Conservation (phyloP, 192 early-diverging fungal species). For the Podila minutissima region DNA sequence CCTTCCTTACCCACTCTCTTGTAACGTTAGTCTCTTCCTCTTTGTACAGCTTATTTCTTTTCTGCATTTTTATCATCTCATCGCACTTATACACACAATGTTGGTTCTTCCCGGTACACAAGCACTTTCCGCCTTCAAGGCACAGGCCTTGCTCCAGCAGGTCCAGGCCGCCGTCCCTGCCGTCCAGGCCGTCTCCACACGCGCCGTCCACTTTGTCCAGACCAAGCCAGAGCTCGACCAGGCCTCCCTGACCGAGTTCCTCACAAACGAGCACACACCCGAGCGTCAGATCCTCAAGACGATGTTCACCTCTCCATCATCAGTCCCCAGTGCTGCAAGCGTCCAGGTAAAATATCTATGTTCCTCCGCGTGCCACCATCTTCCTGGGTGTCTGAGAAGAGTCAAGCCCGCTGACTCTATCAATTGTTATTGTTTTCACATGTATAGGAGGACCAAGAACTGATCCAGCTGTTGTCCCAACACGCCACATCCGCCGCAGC, state of each 20-base stretch:
- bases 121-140: constrained; percentile 83
- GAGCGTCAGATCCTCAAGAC: constrained; percentile 59
- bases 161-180: constrained; percentile 65
- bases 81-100: constrained; percentile 58
- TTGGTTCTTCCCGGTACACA: constrained; percentile 87
- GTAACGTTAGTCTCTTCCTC: constrained; percentile 1
- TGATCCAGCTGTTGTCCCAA: constrained; percentile 18
- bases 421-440: not conserved
- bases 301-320: constrained; percentile 46
- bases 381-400: not conserved
- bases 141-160: constrained; percentile 63
- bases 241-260: constrained; percentile 44
- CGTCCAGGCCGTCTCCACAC: constrained; percentile 64
- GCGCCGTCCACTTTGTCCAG: constrained; percentile 84
- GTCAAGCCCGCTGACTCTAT: not conserved
- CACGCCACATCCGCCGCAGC: not conserved
- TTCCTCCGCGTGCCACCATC: not conserved
- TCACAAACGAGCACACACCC: constrained; percentile 52
- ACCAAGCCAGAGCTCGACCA: constrained; percentile 51
- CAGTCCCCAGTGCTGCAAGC: constrained; percentile 4
- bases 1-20: not conserved
- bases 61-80: constrained; percentile 4
- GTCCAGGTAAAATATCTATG: not conserved
- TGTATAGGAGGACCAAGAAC: constrained; percentile 48
- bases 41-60: constrained; percentile 2